Evolutionary conservation across 2,329 filamentous ascomycete genomes (phyloP), one percentile per base, ranked within the genome.

Genomic region (Coniochaeta sp.): DNA sequence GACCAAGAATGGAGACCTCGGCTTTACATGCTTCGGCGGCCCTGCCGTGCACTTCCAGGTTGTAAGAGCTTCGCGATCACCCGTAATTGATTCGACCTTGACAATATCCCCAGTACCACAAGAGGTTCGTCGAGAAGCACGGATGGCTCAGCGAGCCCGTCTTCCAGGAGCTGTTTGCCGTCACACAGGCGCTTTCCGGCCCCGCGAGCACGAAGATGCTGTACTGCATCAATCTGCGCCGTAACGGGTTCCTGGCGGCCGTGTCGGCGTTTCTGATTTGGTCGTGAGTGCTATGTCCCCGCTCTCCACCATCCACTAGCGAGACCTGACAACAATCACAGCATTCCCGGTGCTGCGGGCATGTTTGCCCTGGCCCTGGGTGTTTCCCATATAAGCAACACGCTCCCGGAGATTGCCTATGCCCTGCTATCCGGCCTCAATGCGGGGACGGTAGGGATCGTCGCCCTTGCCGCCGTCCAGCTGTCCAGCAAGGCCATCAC

Each of bases 391-490:
- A 83, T 91, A 28, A 75, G 75, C 2, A 78, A 84, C 1, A 76
- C 76, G 0, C 77, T 91, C 0, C 89, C 88, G 0, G 68, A 73
- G 0, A 78, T 83, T 0, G 88, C 84, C 0, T 91, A 90, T 66
- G 87, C 88, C 0, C 75, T 91, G 0, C 76, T 92, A 0, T 89
- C 86, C 0, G 89, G 89, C 0, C 77, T 92, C 5, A 91, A 91
- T 66, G 82, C 88, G 0, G 83, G 87, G 0, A 89, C 87, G 0
- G 89, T 91, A 0, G 89, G 89, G 0, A 83, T 91, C 30, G 85
- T 91, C 59, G 85, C 87, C 0, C 74, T 91, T 0, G 88, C 89
- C 1, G 89, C 87, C 0, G 84, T 90, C 0, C 75, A 89, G 68
- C 77, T 91, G 0, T 81, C 87, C 0, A 76, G 85, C 16, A 90